Percentiles rank a stretch among this genome's conserved stretches.
These are phyloP conservation scores for Acanthamoeba sp. DNA, from an alignment of 208 protist genomes.

Conservation along the genomic window DNA sequence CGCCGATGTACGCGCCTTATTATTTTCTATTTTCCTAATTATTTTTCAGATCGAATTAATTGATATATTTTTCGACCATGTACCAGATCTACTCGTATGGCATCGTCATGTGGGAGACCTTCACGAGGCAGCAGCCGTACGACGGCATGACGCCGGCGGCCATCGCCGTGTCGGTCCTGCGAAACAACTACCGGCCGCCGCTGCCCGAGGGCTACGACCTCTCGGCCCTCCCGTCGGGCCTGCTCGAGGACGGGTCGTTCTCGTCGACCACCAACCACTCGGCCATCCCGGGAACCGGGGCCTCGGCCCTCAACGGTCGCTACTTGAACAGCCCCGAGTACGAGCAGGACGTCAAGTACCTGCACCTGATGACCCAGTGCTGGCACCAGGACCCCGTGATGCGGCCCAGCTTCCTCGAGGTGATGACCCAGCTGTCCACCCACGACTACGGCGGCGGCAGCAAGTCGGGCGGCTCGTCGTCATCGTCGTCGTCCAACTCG, in stretches of 20 bases:
- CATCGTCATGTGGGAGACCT: constrained; percentile 47
- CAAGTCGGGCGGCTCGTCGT: not conserved
- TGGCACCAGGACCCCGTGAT: constrained; percentile 33
- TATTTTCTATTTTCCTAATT: not conserved
- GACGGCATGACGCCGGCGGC: constrained; percentile 30
- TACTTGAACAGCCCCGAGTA: constrained; percentile 31
- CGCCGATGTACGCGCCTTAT: not conserved
- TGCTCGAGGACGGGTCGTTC: not conserved
- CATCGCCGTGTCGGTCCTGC: constrained; percentile 40
- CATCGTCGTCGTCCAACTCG: not conserved
- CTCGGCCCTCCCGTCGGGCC: not conserved
- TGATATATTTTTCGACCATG: too few species aligned
- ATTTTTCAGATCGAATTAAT: too few species aligned
- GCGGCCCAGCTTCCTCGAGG: constrained; percentile 39
- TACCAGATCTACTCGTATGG: constrained; percentile 25
- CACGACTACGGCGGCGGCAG: constrained; percentile 9
- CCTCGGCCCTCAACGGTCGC: not conserved
- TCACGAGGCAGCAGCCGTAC: constrained; percentile 37
- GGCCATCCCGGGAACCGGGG: not conserved
- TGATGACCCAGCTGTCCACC: constrained; percentile 51
- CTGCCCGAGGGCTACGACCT: constrained; percentile 18
- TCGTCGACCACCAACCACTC: not conserved
- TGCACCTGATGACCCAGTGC: constrained; percentile 56
- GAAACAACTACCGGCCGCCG: not conserved
- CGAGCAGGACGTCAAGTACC: constrained; percentile 32